Evolutionary conservation across 441 rosid genomes (phyloP).

Genomic region (Manihot esculenta): DNA sequence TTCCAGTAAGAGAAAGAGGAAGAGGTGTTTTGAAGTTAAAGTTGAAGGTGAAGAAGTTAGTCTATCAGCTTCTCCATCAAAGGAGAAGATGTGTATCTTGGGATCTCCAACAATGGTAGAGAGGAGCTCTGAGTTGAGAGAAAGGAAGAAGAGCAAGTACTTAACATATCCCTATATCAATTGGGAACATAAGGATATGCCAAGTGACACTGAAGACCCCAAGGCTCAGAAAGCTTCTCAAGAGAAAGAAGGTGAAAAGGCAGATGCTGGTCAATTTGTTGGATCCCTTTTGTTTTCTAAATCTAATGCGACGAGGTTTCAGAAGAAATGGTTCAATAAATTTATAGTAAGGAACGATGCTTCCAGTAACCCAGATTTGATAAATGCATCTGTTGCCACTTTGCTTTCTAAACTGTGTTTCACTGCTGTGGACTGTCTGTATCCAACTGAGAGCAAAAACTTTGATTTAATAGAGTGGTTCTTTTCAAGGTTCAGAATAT

Average conservation of each 20-base stretch:
- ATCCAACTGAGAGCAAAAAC: constrained; percentile 39
- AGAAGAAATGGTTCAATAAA: constrained; percentile 52
- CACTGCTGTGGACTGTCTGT: constrained; percentile 51
- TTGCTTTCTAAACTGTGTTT: constrained; percentile 54
- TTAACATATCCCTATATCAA: constrained; percentile 63
- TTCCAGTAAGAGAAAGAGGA: constrained; percentile 39
- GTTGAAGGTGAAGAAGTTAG: constrained; percentile 28
- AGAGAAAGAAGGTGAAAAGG: constrained; percentile 23
- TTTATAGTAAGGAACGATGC: constrained; percentile 38
- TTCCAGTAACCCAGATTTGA: constrained; percentile 44
- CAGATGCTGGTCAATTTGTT: constrained; percentile 29
- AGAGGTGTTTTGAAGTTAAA: constrained; percentile 19
- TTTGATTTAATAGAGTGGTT: constrained; percentile 58
- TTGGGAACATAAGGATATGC: constrained; percentile 34
- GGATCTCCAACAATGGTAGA: constrained; percentile 20
- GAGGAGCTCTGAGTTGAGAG: constrained; percentile 44
- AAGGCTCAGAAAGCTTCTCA: constrained; percentile 16
- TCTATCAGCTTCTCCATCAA: constrained; percentile 15
- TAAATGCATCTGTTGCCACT: constrained; percentile 44
- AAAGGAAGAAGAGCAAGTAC: constrained; percentile 70
- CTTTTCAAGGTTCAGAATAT: constrained; percentile 77
- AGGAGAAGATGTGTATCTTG: not conserved
- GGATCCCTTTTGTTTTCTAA: constrained; percentile 52
- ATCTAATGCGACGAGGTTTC: constrained; percentile 53
- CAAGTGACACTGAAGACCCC: constrained; percentile 30